Evolutionary conservation across 2,329 filamentous ascomycete genomes (phyloP), one percentile per base, ranked within the genome.

Genomic region (Gremmenia infestans): DNA sequence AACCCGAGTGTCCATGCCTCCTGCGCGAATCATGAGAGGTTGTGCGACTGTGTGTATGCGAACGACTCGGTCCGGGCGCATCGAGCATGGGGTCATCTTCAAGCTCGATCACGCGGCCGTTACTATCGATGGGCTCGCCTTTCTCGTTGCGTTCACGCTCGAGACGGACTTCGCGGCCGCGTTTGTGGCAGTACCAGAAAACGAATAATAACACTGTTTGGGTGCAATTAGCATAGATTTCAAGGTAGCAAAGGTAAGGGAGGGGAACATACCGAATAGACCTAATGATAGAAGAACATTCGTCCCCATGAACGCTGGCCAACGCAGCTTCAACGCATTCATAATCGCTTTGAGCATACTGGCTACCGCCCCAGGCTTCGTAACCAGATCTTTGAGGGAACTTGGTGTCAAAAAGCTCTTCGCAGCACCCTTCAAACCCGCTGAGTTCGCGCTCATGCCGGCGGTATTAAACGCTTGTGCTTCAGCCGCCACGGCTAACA

Each of bases 171-270:
- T 99, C 93, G 46, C 85, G 85, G 40, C 94, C 94, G 53, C 94
- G 88, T 76, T 97, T 97, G 74, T 97, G 88, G 74, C 92, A 97
- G 74, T 97, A 99, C 92, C 93, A 99, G 66, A 97, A 86, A 46
- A 96, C 90, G 69, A 96, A 94, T 55, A 99, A 81, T 15, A 97
- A 80, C 53, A 97, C 89, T 59, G 45, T 25, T 17, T 22, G 37
- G 25, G 11, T 50, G 52, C 42, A 28, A 35, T 52, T 48, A 48
- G 49, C 32, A 19, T 48, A 45, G 46, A 9, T 12, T 2, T 17
- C n/a, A 14, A 6, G 6, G 12, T 47, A 15, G 17, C 14, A 17
- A 47, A 4, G 17, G 6, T 19, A 15, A 32, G 12, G 14, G 17
- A 17, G 28, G 15, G 15, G 15, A 39, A 79, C 87, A 79, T 80